phyloP scores from a whole-genome alignment of 768 basidiomycete genomes.

The Pholiota microspora region DNA sequence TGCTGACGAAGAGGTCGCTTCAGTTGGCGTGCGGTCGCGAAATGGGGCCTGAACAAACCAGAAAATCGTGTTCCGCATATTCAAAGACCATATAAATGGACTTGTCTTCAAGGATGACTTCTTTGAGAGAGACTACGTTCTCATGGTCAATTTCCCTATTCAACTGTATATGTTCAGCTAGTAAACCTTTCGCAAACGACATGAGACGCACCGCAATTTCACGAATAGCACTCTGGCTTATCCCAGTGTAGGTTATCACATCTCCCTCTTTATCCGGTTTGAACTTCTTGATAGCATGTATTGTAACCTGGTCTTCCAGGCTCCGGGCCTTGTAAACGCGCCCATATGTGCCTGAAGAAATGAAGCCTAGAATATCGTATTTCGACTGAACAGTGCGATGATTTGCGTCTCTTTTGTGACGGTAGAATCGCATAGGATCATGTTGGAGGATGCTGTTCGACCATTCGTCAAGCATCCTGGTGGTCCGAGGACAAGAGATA shows the following conservation, averaged over 20 bases:
- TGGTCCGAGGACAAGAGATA: neutral
- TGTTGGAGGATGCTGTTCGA: slow-evolving; percentile 43
- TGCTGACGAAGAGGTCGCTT: slow-evolving; percentile 50
- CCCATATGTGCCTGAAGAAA: slow-evolving; percentile 97
- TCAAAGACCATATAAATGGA: slow-evolving; percentile 99
- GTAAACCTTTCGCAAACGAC: neutral
- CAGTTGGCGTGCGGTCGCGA: neutral
- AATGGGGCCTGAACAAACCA: slow-evolving; percentile 49
- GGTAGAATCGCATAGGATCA: slow-evolving; percentile 88
- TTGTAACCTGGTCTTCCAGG: slow-evolving; percentile 60
- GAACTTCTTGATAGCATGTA: slow-evolving; percentile 99
- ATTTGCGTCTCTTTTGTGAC: slow-evolving; percentile 70
- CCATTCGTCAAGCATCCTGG: slow-evolving; percentile 29
- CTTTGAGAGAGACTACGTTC: slow-evolving; percentile 87
- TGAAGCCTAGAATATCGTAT: slow-evolving; percentile 93
- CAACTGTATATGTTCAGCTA: slow-evolving; percentile 44
- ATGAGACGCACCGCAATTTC: slow-evolving; percentile 84
- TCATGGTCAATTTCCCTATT: slow-evolving; percentile 90
- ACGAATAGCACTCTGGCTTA: slow-evolving; percentile 95
- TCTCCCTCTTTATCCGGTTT: slow-evolving; percentile 99
- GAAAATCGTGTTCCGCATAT: slow-evolving; percentile 97
- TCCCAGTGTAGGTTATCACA: slow-evolving; percentile 91
- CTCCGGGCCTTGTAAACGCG: slow-evolving; percentile 97
- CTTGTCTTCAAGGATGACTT: slow-evolving; percentile 97
- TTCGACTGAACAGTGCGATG: slow-evolving; percentile 72